phyloP scores from a whole-genome alignment of 164 flowering plant genomes.

The Kingdonia uniflora region DNA sequence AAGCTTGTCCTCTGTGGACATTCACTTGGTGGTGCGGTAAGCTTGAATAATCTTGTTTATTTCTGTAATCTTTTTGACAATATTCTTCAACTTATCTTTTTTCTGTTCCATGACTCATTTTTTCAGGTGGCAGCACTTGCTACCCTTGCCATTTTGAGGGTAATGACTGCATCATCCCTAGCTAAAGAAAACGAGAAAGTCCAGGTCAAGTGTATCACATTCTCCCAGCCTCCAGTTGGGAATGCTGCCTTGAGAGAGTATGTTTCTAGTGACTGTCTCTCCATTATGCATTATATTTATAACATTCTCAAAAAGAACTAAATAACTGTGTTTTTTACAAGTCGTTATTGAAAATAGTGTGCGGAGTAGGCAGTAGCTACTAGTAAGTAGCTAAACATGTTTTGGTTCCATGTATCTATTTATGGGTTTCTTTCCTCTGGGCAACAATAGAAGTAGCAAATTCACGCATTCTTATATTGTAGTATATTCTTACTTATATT shows the following conservation, averaged over 20 bases:
- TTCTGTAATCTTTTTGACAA: not conserved
- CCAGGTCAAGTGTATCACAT: constrained; percentile 85
- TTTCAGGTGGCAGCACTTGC: constrained; percentile 86
- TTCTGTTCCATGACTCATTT: constrained; percentile 4
- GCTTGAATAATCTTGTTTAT: constrained; percentile 17
- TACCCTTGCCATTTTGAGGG: constrained; percentile 93
- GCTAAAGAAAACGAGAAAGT: constrained; percentile 59
- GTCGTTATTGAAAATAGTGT: too few relatives aligned
- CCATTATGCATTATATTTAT: not conserved
- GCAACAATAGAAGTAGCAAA: too few relatives aligned
- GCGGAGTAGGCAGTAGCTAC: too few relatives aligned
- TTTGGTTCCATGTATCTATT: too few relatives aligned
- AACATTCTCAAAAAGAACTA: not conserved
- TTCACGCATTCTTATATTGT: too few relatives aligned
- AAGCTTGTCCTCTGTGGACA: constrained; percentile 97
- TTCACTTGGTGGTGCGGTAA: constrained; percentile 99
- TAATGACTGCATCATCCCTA: constrained; percentile 58
- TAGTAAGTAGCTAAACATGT: too few relatives aligned
- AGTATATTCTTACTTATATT: not conserved
- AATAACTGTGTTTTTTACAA: too few relatives aligned
- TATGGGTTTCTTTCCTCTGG: too few relatives aligned
- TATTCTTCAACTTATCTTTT: not conserved
- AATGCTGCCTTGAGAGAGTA: constrained; percentile 97
- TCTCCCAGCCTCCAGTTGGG: constrained; percentile 98
- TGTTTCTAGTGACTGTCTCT: constrained; percentile 17